A percentile compares a stretch with the other conserved stretches of the same genome.
These are phyloP conservation scores for Brassica incana DNA, from an alignment of 345 rosid genomes.

Conservation along the genomic window DNA sequence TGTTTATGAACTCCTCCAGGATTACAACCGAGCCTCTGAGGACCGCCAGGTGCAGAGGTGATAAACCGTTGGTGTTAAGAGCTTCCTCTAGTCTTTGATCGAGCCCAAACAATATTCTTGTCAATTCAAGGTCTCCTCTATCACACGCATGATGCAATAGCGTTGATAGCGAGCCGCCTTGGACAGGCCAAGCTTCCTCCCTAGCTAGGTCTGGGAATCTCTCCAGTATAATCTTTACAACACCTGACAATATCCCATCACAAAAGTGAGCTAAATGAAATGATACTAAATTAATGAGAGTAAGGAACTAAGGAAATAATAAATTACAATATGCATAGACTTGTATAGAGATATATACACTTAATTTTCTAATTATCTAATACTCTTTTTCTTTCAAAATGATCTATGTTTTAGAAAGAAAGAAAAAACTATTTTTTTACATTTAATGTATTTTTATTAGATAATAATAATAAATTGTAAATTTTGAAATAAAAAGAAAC, in stretches of 20 bases:
- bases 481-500: no score
- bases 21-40: slow-evolving; percentile 50
- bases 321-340: no score
- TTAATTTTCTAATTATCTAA: no score
- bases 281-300: no score
- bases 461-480: no score
- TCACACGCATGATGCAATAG: slow-evolving; percentile 52
- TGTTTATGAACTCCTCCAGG: slow-evolving; percentile 45
- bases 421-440: no score
- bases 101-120: slow-evolving; percentile 45
- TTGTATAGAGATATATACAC: no score
- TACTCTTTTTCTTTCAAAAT: no score
- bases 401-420: no score
- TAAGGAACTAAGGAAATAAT: no score
- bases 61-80: slow-evolving; percentile 47
- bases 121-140: slow-evolving; percentile 51
- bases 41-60: slow-evolving; percentile 57
- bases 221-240: background rate
- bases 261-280: background rate
- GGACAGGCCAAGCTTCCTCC: slow-evolving; percentile 21
- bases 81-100: slow-evolving; percentile 41
- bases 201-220: slow-evolving; percentile 41
- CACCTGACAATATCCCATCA: background rate
- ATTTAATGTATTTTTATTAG: no score
- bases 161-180: slow-evolving; percentile 12